Percentiles rank a stretch among this genome's conserved stretches.
Conservation (phyloP, 257 asterid species). For the Marsdenia floribunda region DNA sequence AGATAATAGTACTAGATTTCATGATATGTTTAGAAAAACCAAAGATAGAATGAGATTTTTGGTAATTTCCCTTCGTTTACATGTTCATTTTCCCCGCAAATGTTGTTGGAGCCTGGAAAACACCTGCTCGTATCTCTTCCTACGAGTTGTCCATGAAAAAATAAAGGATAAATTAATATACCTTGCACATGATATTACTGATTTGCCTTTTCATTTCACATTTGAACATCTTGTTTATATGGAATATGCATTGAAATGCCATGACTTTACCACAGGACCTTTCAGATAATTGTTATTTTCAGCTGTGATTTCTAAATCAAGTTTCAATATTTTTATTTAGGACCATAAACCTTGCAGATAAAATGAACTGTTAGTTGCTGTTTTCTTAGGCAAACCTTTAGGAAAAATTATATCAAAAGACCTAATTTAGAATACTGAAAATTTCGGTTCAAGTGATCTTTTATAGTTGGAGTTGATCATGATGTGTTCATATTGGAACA, state of each 20-base stretch:
- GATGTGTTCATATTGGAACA: neutral
- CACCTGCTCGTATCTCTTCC: neutral
- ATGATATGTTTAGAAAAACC: neutral
- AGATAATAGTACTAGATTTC: neutral
- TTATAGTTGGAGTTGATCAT: neutral
- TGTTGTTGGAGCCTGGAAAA: neutral
- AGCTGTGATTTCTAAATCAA: neutral
- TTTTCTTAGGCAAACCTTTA: neutral
- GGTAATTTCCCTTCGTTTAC: neutral
- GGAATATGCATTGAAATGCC: neutral
- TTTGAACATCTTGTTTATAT: constrained; percentile 1
- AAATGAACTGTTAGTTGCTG: neutral
- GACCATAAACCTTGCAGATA: neutral
- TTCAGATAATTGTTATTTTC: neutral
- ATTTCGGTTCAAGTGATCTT: neutral
- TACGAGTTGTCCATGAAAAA: neutral
- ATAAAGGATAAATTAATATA: neutral
- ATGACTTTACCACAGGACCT: neutral
- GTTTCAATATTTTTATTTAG: neutral
- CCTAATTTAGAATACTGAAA: neutral
- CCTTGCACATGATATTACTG: neutral
- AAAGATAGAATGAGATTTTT: neutral
- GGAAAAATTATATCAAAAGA: neutral
- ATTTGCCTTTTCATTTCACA: neutral
- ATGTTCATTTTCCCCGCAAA: neutral